Base-by-base conservation (phyloP, 2,329 filamentous ascomycete species). In the Zymoseptoria ardabiliae region DNA sequence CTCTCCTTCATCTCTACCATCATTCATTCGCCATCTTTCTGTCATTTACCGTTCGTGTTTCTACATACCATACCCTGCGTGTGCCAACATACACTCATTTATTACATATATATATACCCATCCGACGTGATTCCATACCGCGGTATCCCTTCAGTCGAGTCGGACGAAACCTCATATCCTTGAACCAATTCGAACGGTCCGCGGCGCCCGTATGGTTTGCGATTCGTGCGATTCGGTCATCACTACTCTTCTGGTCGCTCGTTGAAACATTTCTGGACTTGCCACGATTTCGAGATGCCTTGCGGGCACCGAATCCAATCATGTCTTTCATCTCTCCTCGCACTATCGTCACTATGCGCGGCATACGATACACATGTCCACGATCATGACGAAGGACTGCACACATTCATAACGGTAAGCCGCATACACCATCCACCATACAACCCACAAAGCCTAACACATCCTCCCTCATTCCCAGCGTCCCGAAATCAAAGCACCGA, bases 401-500 rank as follows among this genome's bases (percentile, higher is more conserved):
- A 57, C 53, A 57, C 55, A 49, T 60, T 58, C 35, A 53, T 60
- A 17, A 54, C 58, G 28, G 57, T 59, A 21, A 10, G 50, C 17
- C 7, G 22, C 3, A 21, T 22, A 51, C 9, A 10, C 13, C n/a
- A 10, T 21, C 4, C 20, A 11, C 7, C 20, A 1, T 9, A 21
- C 5, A 19, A 51, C 50, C 5, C 50, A 11, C 50, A 21, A 23
- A 45, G 23, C 20, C 53, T 56, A 21, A 57, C 4, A 13, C 7
- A 4, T 45, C 23, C 35, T 45, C 3, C 35, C 35, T 17, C 35
- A 13, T 45, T 5, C 35, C 6, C 41, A 62, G 60, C 62, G 61
- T 11, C 64, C 64, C 11, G 65, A 66, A n/a, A 60, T 66, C 48
- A 57, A 55, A 58, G 59, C 61, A 4, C 65, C 65, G 6, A 30